phyloP scores from a whole-genome alignment of 192 early-diverging fungal species.

The Podila epicladia region DNA sequence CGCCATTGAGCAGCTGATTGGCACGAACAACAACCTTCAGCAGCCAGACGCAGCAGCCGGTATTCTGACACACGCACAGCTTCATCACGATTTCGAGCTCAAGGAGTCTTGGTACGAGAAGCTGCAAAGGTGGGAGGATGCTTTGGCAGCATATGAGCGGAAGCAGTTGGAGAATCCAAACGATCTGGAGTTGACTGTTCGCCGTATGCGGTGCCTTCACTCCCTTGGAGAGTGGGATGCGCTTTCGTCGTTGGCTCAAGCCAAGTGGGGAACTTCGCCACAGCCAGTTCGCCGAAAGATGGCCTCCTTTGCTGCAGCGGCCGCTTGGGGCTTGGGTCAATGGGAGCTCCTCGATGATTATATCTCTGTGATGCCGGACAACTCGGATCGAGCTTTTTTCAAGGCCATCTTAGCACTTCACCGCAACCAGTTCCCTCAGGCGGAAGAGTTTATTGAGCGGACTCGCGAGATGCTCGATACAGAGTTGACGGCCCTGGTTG shows the following conservation, averaged over 20 bases:
- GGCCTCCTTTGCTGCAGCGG: slow-evolving; percentile 90
- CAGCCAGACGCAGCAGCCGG: slow-evolving; percentile 97
- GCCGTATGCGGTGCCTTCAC: slow-evolving; percentile 93
- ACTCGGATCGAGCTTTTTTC: slow-evolving; percentile 88
- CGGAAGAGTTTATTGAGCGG: slow-evolving; percentile 77
- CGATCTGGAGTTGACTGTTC: slow-evolving; percentile 80
- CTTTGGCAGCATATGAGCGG: slow-evolving; percentile 83
- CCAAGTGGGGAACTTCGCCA: slow-evolving; percentile 73
- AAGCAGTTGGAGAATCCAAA: slow-evolving; percentile 80
- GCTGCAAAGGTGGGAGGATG: slow-evolving; percentile 94
- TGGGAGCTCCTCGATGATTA: slow-evolving; percentile 94
- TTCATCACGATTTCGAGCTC: slow-evolving; percentile 83
- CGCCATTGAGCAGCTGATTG: slow-evolving; percentile 91
- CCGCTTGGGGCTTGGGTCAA: slow-evolving; percentile 90
- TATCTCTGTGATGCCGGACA: slow-evolving; percentile 79
- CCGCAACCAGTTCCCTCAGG: slow-evolving; percentile 78
- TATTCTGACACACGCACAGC: slow-evolving; percentile 89
- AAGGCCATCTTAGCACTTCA: slow-evolving; percentile 87
- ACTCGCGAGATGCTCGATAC: slow-evolving; percentile 87
- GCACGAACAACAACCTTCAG: slow-evolving; percentile 94
- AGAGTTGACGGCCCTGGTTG: slow-evolving; percentile 85
- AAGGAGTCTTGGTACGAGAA: slow-evolving; percentile 95
- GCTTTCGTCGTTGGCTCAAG: slow-evolving; percentile 79
- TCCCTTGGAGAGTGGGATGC: slow-evolving; percentile 94
- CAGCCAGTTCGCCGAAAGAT: slow-evolving; percentile 75